A percentile compares a stretch with the other conserved stretches of the same genome.
These are phyloP conservation scores for Chenopodium berlandieri DNA, from an alignment of 148 eudicot genomes.

Conservation along the genomic window DNA sequence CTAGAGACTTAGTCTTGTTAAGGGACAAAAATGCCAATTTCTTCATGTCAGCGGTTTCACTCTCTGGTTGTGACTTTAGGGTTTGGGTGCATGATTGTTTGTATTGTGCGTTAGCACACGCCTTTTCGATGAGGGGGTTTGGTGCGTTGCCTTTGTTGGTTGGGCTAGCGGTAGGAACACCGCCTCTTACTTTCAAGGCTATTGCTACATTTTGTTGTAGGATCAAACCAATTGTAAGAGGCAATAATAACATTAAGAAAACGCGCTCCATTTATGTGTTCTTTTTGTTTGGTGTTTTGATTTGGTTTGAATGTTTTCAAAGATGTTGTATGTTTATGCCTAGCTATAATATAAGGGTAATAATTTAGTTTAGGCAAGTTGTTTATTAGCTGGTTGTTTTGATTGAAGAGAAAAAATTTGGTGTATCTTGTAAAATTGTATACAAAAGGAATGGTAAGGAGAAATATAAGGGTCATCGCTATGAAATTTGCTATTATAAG, in stretches of 20 bases:
- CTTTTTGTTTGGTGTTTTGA: not conserved
- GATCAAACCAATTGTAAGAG: constrained; percentile 16
- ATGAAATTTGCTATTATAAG: constrained; percentile 11
- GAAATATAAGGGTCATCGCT: constrained; percentile 12
- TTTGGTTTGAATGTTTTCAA: not conserved
- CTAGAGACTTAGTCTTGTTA: constrained; percentile 24
- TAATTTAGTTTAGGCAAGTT: constrained; percentile 9
- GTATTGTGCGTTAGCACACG: constrained; percentile 17
- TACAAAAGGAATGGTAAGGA: constrained; percentile 8
- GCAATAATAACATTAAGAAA: constrained; percentile 5
- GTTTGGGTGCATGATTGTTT: constrained; percentile 28
- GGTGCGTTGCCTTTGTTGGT: not conserved
- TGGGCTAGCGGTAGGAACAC: not conserved
- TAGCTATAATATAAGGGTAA: not conserved
- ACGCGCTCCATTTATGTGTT: constrained; percentile 12
- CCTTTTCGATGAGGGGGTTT: constrained; percentile 32
- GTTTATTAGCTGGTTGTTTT: not conserved
- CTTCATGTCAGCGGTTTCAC: constrained; percentile 30
- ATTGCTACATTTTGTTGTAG: constrained; percentile 9
- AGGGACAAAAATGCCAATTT: constrained; percentile 38
- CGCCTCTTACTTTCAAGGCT: not conserved
- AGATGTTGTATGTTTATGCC: not conserved
- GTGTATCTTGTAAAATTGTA: not conserved
- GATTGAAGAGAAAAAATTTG: not conserved
- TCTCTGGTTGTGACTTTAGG: constrained; percentile 28